Evolutionary conservation across 1,284 basidiomycete genomes (phyloP), one percentile per base, ranked within the genome.

Genomic region (Puccinia coronata): DNA sequence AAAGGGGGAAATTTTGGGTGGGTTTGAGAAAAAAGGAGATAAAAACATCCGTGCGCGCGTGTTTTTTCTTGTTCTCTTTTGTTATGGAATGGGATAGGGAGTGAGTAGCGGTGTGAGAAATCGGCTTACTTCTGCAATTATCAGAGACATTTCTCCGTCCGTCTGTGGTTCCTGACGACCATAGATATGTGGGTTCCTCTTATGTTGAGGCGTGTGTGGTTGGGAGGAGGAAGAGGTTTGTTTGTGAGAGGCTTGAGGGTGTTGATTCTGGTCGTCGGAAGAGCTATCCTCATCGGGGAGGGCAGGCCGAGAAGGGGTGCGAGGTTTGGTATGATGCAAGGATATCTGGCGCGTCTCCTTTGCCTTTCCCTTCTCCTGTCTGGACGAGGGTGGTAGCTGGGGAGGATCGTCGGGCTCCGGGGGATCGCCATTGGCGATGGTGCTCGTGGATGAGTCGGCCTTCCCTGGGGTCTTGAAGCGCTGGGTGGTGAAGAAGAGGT

Each of bases 131-230:
- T 76, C 73, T 41, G 73, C 73, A 3, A 20, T 63, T 36, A 76
- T 41, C 6, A 76, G 16, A 2, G 73, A 63, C 47, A 76, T 76
- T 34, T 76, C 73, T 43, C 55, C 57, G 34, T 76, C 73, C 6
- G 57, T 23, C 47, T 59, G 55, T 28, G 25, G 34, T 20, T 76
- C 73, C 47, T 76, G 36, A 25, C 43, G 36, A 20, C 73, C 73
- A 63, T 76, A 76, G 39, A 76, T 76, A n/a, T 76, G 55, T 4
- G 73, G 39, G 25, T 76, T 59, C 39, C 41, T 76, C 49, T 59
- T 20, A 39, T 74, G 31, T 18, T 25, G 28, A 36, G 59, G 59
- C 5, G 59, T 61, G 18, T 61, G 49, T 25, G 51, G 41, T 20
- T 74, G 39, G 31, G 71, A 74, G 25, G 71, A 41, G 25, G 53